Base-by-base conservation (phyloP, 1,139 yeast species). In the Nakaseomyces nivariensis region DNA sequence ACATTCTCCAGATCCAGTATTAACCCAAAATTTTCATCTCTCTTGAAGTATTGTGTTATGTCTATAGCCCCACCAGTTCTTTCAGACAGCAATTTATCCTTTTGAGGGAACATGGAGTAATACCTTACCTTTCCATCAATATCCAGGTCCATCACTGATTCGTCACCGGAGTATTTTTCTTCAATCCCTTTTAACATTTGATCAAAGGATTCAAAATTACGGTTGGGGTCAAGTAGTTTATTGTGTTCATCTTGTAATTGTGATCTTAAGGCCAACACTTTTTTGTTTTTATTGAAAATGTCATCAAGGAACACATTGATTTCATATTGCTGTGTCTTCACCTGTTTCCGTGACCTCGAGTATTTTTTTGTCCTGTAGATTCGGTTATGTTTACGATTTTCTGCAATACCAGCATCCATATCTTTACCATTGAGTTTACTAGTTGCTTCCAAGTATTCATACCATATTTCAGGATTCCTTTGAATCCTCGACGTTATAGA, bases 291-390 rank as follows among this genome's bases (percentile, higher is more conserved):
- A 7, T 41, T 27, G 44, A 41, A 41, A 27, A 41, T 41, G 17
- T 45, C 47, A 36, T 45, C 34, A 11, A 77, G 59, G 46, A 90
- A 77, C 46, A 65, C 58, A 17, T 72, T 69, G 4, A 87, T 72
- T 62, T 90, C 97, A 63, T 83, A 86, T 57, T 82, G 81, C 56
- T 85, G 94, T 13, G 80, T 56, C 10, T 79, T 58, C 58, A 51
- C 61, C 58, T 64, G 77, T 50, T 64, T 72, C 55, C 56, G 59
- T 36, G 75, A 67, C 54, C 80, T 64, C 54, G 67, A 72, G 57
- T 60, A 60, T 51, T 69, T 73, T 54, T 56, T 61, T 1, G 47
- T 38, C 29, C 54, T 56, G 42, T 56, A 60, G 1, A 64, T 51
- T 37, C 51, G 56, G 48, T 64, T 64, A 1, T 52, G 46, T 11